Evolutionary conservation across 768 basidiomycete species (phyloP), one percentile per base, ranked within the genome.

Genomic region (Lactifluus echinatus): DNA sequence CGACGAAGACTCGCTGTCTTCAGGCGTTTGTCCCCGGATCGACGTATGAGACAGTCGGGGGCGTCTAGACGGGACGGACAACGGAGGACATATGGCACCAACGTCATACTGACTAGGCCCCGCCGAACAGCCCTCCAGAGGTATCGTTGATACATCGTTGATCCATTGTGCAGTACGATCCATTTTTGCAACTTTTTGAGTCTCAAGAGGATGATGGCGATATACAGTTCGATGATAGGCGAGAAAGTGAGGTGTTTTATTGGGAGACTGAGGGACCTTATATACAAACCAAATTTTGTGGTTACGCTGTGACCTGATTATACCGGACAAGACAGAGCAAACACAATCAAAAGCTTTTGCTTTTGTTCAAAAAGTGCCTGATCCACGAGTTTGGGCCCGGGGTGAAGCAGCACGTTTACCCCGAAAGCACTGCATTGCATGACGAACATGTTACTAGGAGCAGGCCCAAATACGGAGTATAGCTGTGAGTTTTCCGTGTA

Each of bases 331-430:
- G 40, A 50, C 47, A 55, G 40, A 50, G 26, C 40, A 49, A 39
- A 33, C 29, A 53, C 52, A 43, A 37, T 37, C 12, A 4, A 37
- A 44, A 49, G 15, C 21, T n/a, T 28, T 55, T n/a, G n/a, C n/a
- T n/a, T 44, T 50, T 57, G 50, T 53, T 50, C 50, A 31, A 31
- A 59, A 50, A 31, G 42, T 46, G 48, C 36, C n/a, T 45, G 46
- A 42, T 40, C 48, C 52, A 49, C 6, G 39, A 42, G 44, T 36
- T 44, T 42, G 33, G 10, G 19, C 21, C 49, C n/a, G n/a, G 56
- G 12, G 29, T 17, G 7, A 39, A 21, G 24, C 45, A 28, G 28
- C 31, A 34, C 8, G 48, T 49, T 49, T 24, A 4, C 6, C 1
- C 37, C 24, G 23, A 36, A 17, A 17, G n/a, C 37, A 40, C 23